Evolutionary conservation across 768 basidiomycete genomes (phyloP).

Genomic region (Tremella yokohamensis): DNA sequence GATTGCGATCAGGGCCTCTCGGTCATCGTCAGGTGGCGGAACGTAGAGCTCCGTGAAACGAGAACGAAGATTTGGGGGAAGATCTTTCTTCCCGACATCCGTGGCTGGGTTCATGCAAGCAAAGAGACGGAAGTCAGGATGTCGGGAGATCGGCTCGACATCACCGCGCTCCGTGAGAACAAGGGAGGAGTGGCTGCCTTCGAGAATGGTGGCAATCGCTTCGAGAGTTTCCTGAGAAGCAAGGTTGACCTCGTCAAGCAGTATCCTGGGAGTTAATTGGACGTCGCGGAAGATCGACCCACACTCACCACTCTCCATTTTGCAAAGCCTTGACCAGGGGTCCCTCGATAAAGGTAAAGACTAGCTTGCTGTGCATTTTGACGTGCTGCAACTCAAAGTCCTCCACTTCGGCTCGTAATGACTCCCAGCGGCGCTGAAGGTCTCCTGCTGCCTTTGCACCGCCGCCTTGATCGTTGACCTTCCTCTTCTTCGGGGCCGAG

Average conservation of each 20-base stretch:
- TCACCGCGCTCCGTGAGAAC: slow-evolving; percentile 90
- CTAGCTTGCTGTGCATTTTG: slow-evolving; percentile 77
- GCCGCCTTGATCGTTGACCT: not conserved
- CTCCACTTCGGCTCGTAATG: slow-evolving; percentile 65
- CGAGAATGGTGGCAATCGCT: slow-evolving; percentile 80
- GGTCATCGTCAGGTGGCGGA: slow-evolving; percentile 86
- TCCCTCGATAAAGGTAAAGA: slow-evolving; percentile 92
- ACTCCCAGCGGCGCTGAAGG: slow-evolving; percentile 58
- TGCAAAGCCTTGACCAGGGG: slow-evolving; percentile 87
- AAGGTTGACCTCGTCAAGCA: slow-evolving; percentile 94
- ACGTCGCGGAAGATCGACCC: not conserved
- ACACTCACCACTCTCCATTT: slow-evolving; percentile 79
- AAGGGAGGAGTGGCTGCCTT: slow-evolving; percentile 79
- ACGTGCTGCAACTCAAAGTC: slow-evolving; percentile 86
- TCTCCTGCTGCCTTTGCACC: slow-evolving; percentile 47
- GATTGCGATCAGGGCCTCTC: slow-evolving; percentile 81
- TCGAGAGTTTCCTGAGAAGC: slow-evolving; percentile 92
- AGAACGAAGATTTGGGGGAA: slow-evolving; percentile 81
- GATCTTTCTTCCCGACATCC: slow-evolving; percentile 95
- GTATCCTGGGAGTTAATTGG: slow-evolving; percentile 61
- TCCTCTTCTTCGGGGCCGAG: not conserved
- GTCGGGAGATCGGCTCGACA: slow-evolving; percentile 80
- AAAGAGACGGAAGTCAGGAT: slow-evolving; percentile 92
- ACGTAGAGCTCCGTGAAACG: slow-evolving; percentile 96
- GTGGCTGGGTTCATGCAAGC: slow-evolving; percentile 99